Conservation (phyloP, 495 filamentous ascomycete species). For the Thozetella sp. region DNA sequence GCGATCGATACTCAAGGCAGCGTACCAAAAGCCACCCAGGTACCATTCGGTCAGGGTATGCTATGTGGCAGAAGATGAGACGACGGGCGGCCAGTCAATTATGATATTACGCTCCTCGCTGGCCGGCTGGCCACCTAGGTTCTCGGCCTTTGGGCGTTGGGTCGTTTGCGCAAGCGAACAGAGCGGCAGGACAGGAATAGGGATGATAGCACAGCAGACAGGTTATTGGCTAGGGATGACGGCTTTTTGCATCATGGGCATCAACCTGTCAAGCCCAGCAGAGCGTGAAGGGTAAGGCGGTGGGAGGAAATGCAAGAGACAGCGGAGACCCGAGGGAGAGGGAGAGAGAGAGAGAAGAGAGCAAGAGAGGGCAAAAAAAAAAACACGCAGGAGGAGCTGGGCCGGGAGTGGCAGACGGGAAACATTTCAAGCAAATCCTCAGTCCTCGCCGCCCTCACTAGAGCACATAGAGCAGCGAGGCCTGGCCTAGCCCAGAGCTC, state of each 20-base stretch:
- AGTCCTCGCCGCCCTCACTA: not conserved
- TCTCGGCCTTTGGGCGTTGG: not conserved
- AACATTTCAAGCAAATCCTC: not conserved
- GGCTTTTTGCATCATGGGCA: conserved; percentile 2
- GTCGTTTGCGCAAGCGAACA: conserved; percentile 2
- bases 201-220: not conserved
- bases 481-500: not conserved
- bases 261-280: not conserved
- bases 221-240: not conserved
- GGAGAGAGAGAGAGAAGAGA: not conserved
- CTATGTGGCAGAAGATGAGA: conserved; percentile 1
- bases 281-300: not conserved
- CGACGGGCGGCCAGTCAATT: not conserved
- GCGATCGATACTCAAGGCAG: not conserved
- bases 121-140: not conserved
- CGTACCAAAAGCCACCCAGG: not conserved
- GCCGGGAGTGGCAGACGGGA: too few relatives aligned
- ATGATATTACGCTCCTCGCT: not conserved
- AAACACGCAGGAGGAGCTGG: not conserved
- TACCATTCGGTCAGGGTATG: not conserved
- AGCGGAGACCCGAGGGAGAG: not conserved
- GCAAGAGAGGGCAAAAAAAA: not conserved
- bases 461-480: not conserved
- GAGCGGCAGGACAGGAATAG: not conserved
- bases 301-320: not conserved